A percentile compares a stretch with the other conserved stretches of the same genome.
These are phyloP conservation scores for Globisporangium cederbergense DNA, from an alignment of 352 stramenopile genomes.

Conservation along the genomic window DNA sequence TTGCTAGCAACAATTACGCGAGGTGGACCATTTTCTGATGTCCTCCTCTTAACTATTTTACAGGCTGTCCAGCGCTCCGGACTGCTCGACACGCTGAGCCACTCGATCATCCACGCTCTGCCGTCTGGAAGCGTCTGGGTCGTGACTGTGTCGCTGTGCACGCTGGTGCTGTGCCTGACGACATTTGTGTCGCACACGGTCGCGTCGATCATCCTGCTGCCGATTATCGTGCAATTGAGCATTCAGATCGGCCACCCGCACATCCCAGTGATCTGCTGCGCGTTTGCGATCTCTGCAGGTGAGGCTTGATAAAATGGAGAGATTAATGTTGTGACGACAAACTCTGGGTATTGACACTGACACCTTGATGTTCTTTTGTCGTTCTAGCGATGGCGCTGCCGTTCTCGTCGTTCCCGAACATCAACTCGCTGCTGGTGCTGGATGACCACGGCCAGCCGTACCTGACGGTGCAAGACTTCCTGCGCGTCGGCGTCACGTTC, in stretches of 20 bases:
- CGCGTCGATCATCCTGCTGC: constrained; percentile 89
- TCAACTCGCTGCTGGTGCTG: constrained; percentile 89
- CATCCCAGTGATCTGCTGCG: constrained; percentile 83
- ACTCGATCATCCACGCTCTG: constrained; percentile 77
- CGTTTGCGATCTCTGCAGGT: constrained; percentile 86
- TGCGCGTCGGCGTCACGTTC: constrained; percentile 82
- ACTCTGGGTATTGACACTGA: neutral
- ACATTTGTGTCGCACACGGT: constrained; percentile 94
- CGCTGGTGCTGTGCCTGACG: constrained; percentile 82
- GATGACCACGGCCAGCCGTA: constrained; percentile 88
- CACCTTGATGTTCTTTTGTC: neutral
- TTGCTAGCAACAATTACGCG: neutral
- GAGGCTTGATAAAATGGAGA: neutral
- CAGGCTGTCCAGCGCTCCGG: constrained; percentile 83
- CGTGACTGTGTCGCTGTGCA: constrained; percentile 84
- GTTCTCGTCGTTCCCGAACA: constrained; percentile 92
- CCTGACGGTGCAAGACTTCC: constrained; percentile 84
- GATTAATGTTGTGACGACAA: neutral
- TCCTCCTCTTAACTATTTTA: neutral
- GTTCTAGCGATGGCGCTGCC: constrained; percentile 82
- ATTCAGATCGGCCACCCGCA: constrained; percentile 84
- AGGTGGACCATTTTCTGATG: neutral
- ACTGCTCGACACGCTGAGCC: constrained; percentile 76
- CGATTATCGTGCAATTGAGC: constrained; percentile 90
- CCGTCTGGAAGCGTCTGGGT: constrained; percentile 83